A percentile compares a stretch with the other conserved stretches of the same genome.
phyloP scores from a whole-genome alignment of 768 basidiomycete species.

The Cystofilobasidium macerans region DNA sequence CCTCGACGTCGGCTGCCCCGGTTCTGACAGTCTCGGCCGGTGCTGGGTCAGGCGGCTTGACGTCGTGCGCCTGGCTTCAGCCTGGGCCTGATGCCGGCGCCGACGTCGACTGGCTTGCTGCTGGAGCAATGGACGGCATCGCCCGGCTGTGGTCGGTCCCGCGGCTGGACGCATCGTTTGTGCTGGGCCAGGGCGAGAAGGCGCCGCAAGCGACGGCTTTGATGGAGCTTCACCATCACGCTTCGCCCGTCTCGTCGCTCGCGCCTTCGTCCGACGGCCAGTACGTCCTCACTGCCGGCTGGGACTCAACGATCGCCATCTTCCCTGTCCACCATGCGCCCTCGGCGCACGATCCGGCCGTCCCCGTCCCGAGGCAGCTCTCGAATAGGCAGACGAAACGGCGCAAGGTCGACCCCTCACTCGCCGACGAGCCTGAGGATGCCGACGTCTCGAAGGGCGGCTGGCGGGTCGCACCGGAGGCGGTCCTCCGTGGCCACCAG shows the following conservation, averaged over 20 bases:
- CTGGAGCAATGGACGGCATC: conserved; percentile 38
- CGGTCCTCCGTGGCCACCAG: conserved; percentile 71
- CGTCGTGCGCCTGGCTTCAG: conserved; percentile 35
- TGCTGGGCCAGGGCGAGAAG: not conserved
- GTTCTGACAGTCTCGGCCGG: conserved; percentile 42
- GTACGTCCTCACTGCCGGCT: conserved; percentile 67
- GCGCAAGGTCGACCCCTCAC: conserved; percentile 40
- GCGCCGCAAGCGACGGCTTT: conserved; percentile 41
- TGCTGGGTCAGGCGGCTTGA: conserved; percentile 35
- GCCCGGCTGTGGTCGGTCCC: conserved; percentile 37
- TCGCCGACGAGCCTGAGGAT: conserved; percentile 40
- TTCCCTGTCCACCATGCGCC: conserved; percentile 39
- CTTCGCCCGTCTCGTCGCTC: conserved; percentile 64
- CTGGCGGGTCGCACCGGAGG: conserved; percentile 48
- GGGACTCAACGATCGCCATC: conserved; percentile 75
- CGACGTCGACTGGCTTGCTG: conserved; percentile 34
- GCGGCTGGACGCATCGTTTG: conserved; percentile 32
- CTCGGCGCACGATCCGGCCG: conserved; percentile 45
- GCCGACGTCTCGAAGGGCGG: conserved; percentile 31
- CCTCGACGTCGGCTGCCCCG: conserved; percentile 53
- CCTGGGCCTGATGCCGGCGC: conserved; percentile 32
- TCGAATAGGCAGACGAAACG: conserved; percentile 49
- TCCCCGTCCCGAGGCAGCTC: conserved; percentile 9
- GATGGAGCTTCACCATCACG: conserved; percentile 72
- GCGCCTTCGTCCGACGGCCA: conserved; percentile 47